Percentiles rank a stretch among this genome's conserved stretches.
phyloP scores from a whole-genome alignment of 106 monocot genomes.

The Phalaenopsis aphrodite region DNA sequence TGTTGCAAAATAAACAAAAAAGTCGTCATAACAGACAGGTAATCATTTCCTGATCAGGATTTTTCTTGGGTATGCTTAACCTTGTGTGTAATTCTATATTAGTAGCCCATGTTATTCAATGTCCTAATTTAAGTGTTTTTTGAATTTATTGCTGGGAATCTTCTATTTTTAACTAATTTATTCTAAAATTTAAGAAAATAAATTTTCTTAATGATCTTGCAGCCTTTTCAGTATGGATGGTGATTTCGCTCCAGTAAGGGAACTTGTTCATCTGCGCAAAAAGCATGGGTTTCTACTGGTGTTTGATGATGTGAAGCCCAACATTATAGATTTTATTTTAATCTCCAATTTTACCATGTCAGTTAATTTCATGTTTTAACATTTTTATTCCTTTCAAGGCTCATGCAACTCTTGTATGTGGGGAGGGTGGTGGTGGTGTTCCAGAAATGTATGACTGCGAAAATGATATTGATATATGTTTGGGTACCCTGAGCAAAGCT shows the following conservation, averaged over 20 bases:
- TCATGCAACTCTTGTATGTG: conserved; percentile 88
- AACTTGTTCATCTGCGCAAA: conserved; percentile 62
- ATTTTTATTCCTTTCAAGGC: conserved; percentile 35
- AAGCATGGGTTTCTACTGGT: conserved; percentile 73
- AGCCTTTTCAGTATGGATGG: conserved; percentile 99
- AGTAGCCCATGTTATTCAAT: background rate
- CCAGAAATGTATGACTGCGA: conserved; percentile 73
- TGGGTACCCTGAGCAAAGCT: conserved; percentile 90
- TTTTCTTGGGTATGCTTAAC: background rate
- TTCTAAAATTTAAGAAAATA: background rate
- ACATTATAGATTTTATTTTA: background rate
- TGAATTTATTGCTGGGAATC: background rate
- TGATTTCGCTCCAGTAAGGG: conserved; percentile 73
- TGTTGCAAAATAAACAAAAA: conserved; percentile 62
- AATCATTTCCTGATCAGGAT: conserved; percentile 3
- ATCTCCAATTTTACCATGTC: background rate
- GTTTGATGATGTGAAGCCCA: conserved; percentile 78
- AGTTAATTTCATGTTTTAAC: background rate
- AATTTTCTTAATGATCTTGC: conserved; percentile 12
- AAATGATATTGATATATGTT: conserved; percentile 74
- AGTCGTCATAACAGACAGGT: conserved; percentile 93
- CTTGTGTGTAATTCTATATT: background rate
- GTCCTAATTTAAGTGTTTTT: background rate
- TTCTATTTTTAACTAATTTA: background rate
- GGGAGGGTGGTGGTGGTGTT: conserved; percentile 83